phyloP scores from a whole-genome alignment of 2,329 filamentous ascomycete species.

The Microdochium paspali region DNA sequence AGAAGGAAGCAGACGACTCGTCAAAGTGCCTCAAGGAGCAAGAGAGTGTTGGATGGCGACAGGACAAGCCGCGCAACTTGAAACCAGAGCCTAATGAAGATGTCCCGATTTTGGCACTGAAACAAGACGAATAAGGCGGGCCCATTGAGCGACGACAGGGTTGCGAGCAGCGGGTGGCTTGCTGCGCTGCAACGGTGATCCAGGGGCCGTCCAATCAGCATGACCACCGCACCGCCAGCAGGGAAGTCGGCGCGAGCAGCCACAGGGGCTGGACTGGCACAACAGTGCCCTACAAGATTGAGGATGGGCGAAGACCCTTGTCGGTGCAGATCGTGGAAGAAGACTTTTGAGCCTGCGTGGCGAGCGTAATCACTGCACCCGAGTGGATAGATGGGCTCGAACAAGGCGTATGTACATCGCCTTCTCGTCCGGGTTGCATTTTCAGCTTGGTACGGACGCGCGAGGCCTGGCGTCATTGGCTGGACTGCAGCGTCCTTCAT shows the following conservation, averaged over 20 bases:
- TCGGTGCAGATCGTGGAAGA: background rate
- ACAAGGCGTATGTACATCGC: background rate
- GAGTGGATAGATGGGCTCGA: background rate
- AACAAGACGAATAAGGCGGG: background rate
- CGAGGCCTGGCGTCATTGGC: background rate
- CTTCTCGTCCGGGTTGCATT: background rate
- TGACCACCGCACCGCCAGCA: background rate
- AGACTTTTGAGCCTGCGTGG: background rate
- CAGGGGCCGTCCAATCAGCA: background rate
- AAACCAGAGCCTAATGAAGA: background rate
- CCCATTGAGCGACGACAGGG: background rate
- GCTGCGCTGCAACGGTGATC: background rate
- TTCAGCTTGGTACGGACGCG: background rate
- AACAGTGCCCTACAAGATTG: too few species aligned
- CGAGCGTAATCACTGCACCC: background rate
- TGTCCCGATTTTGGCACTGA: background rate
- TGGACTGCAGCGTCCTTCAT: background rate
- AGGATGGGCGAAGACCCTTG: background rate
- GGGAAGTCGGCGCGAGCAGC: too few species aligned
- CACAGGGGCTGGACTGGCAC: background rate
- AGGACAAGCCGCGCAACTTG: background rate
- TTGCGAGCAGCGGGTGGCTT: background rate
- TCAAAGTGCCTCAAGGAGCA: too few species aligned
- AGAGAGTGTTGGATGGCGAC: too few species aligned
- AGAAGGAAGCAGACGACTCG: too few species aligned